These are phyloP conservation scores for Lipomyces sp. DNA, from an alignment of 805 yeast genomes.

Conservation along the genomic window DNA sequence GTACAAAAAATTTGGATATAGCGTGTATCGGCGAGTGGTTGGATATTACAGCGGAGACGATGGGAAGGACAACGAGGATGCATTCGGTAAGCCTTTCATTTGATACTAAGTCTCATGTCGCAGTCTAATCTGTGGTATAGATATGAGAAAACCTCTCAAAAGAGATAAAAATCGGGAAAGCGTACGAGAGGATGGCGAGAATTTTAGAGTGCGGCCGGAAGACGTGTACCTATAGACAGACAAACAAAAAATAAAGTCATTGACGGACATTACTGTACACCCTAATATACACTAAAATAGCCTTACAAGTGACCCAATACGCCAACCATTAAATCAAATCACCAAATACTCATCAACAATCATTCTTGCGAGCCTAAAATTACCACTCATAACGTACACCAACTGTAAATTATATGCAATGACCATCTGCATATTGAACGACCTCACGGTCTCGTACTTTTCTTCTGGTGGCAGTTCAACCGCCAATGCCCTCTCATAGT, in stretches of 20 bases:
- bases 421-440: conserved; percentile 66
- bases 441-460: conserved; percentile 48
- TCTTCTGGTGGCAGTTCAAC: conserved; percentile 35
- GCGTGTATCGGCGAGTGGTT: conserved; percentile 82
- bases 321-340: conserved; percentile 5
- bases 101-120: background rate
- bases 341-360: conserved; percentile 67
- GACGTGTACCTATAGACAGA: conserved; percentile 30
- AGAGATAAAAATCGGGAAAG: conserved; percentile 45
- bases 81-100: conserved; percentile 65
- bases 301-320: background rate
- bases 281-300: background rate
- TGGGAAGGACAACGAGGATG: conserved; percentile 69
- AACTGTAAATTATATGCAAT: conserved; percentile 84
- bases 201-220: conserved; percentile 36
- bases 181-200: conserved; percentile 41
- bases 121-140: conserved; percentile 28
- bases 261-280: background rate
- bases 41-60: conserved; percentile 71
- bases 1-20: conserved; percentile 85
- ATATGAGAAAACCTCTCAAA: conserved; percentile 50
- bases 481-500: conserved; percentile 69
- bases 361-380: conserved; percentile 63
- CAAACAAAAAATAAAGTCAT: background rate
- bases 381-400: conserved; percentile 78